Evolutionary conservation across 2,329 filamentous ascomycete genomes (phyloP).

Genomic region (Aureobasidium namibiae): DNA sequence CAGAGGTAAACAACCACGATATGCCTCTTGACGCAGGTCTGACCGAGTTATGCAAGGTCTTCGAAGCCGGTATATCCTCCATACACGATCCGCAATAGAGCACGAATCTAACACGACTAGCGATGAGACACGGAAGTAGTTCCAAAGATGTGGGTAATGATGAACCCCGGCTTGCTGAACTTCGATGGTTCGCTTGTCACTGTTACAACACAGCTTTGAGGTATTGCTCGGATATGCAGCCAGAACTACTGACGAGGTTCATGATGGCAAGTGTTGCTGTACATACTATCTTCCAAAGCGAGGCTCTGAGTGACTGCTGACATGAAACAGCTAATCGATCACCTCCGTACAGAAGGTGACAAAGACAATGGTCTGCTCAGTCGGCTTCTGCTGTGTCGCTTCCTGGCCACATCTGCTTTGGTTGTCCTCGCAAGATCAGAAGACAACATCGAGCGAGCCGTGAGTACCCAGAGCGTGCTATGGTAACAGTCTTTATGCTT

Average conservation of each 20-base stretch:
- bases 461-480: background rate
- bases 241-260: conserved; percentile 49
- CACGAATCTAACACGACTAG: background rate
- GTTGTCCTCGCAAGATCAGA: conserved; percentile 42
- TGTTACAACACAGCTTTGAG: conserved; percentile 70
- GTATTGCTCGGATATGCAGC: conserved; percentile 50
- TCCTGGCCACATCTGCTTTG: conserved; percentile 46
- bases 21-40: conserved; percentile 22
- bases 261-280: conserved; percentile 32
- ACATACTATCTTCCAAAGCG: conserved; percentile 12
- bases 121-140: background rate
- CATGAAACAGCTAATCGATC: background rate
- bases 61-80: conserved; percentile 38
- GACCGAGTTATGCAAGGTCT: conserved; percentile 47
- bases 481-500: conserved; percentile 12
- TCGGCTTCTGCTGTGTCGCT: conserved; percentile 62
- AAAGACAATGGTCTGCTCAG: conserved; percentile 43
- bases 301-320: conserved; percentile 21
- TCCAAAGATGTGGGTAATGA: background rate
- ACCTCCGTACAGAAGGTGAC: conserved; percentile 15
- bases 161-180: conserved; percentile 47
- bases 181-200: conserved; percentile 79
- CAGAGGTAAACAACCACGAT: conserved; percentile 31
- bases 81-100: background rate
- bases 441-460: conserved; percentile 32